Base-by-base conservation (phyloP, 345 rosid genomes). In the Syzygium oleosum region DNA sequence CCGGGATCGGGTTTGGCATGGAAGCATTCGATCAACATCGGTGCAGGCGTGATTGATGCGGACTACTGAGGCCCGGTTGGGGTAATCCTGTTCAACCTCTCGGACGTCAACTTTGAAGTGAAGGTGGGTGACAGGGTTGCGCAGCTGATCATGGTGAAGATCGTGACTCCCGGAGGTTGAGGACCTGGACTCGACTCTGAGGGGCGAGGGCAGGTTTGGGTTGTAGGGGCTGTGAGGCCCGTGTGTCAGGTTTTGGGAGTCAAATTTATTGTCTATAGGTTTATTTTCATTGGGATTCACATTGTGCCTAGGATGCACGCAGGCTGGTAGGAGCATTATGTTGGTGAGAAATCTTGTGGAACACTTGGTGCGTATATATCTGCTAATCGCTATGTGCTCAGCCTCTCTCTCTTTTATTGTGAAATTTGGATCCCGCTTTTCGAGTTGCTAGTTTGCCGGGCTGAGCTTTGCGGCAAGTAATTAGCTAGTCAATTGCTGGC, bases 11-110 rank as follows among this genome's bases (percentile, higher is more conserved):
- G 99, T 27, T 87, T 96, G 84, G 91, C 98, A 16, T 94, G 95
- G 98, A 96, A 95, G 90, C 93, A 94, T 80, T 93, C 96, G 49
- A 95, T 94, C 29, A 96, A 95, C 49, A 97, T 96, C 11, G 98
- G 99, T 8, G 98, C 95, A 0, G 97, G 98, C 3, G 97, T 96
- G 84, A 93, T 96, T 5, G 95, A 96, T 55, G 97, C 96, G 1
- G 97, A 96, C 86, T 96, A 94, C 90, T 88, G 96, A 77, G 99
- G 96, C 38, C 94, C 96, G 2, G 94, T 94, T 38, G 95, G 97
- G 84, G 96, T 95, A 58, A 92, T 96, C 51, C 56, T 95, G 93
- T 95, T 94, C 88, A 95, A 94, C 61, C 92, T 93, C 22, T 94
- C 96, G 0, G 95, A 96, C 86, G 92, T 87, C 43, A 95, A 93